Conservation (phyloP, 2,329 filamentous ascomycete genomes). For the Ilyonectria destructans region DNA sequence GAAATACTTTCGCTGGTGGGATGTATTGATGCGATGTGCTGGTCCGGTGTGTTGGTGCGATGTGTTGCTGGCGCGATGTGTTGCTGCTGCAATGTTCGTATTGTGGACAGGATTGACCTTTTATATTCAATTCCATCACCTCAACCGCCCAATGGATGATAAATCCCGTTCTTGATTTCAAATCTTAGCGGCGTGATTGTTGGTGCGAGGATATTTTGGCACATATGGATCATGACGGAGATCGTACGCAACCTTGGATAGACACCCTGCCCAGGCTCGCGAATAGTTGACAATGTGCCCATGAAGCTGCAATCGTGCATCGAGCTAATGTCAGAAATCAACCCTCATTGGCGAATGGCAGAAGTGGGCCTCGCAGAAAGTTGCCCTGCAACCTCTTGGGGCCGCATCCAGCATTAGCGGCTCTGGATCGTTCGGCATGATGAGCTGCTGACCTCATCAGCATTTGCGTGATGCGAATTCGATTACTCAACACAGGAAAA, state of each 20-base stretch:
- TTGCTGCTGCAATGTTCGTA: background rate
- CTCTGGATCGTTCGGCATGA: background rate
- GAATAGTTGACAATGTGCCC: background rate
- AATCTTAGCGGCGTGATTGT: background rate
- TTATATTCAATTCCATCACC: background rate
- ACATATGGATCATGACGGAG: background rate
- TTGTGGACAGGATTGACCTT: background rate
- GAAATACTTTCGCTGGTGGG: background rate
- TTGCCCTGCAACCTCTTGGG: background rate
- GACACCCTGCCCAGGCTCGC: background rate
- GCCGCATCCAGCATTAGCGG: background rate
- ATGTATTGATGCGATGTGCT: background rate
- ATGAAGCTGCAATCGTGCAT: constrained; percentile 1
- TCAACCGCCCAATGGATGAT: background rate
- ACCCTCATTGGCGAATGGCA: background rate
- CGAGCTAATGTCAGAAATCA: background rate
- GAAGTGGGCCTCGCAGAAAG: background rate
- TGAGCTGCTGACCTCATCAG: background rate
- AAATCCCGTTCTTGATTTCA: background rate
- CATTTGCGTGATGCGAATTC: background rate
- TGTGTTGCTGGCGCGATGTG: background rate
- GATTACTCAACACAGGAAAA: background rate
- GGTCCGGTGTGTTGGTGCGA: background rate
- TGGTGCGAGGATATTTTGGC: background rate
- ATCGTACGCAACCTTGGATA: background rate